Base-by-base conservation (phyloP, 495 filamentous ascomycete genomes). In the Penicillium alfredii region DNA sequence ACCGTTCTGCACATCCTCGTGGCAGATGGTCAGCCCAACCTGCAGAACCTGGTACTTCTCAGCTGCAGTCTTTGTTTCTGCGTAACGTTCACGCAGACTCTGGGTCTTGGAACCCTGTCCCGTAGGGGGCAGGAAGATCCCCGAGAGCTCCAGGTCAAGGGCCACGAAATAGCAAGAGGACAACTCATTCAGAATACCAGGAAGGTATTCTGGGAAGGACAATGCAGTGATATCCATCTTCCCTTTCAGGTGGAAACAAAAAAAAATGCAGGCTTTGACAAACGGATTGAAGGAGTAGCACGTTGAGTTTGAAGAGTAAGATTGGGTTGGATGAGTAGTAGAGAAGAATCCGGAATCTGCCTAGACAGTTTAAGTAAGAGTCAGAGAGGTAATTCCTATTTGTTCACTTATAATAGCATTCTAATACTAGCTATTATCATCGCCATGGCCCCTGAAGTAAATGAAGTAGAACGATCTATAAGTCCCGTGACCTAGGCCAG, bases 131-230 rank as follows among this genome's bases (percentile, higher is more conserved):
- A 44, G 48, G 1, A 61, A 44, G 29, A 93, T 79, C 0, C 86
- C 86, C 3, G 79, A 84, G 44, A 92, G 73, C 53, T 94, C 87
- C 14, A 88, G 63, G 46, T 92, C 87, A 24, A 92, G 53, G 1
- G 81, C 54, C 3, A 92, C 78, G 48, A 86, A 89, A 16, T 68
- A 64, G 13, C 82, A 70, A 11, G 72, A 60, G 11, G 59, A 45
- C 20, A 90, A 74, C 11, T 72, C 66, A 6, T 71, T 49, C 5
- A 89, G 53, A 12, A 90, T 69, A 11, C 56, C 55, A 0, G 82
- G 72, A 2, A 90, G 61, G 10, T 71, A 53, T 24, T 56, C 55
- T 22, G 58, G 55, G 51, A 84, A 89, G 7, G 69, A 72, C 9
- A 42, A 32, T 7, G 47, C 47, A 36, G 73, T 65, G 38, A 90